Evolutionary conservation across 768 basidiomycete genomes (phyloP), one percentile per base, ranked within the genome.

Genomic region (Cystobasidium onofrii): DNA sequence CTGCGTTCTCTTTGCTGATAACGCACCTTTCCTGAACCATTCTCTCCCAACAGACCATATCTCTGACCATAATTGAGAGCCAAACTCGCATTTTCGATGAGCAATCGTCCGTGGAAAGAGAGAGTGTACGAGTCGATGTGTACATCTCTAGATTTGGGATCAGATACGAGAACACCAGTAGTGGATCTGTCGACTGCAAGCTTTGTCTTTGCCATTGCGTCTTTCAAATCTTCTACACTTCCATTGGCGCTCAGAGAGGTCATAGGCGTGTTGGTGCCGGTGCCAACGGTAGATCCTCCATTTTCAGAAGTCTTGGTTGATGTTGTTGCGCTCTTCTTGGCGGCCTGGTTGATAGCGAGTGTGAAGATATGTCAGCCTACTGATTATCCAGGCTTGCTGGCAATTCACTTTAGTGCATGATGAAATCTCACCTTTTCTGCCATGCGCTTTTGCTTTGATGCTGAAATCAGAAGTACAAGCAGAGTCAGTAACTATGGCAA

Each of bases 91-190:
- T 76, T 77, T 76, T 84, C 84, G 75, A 84, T 82, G 74, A 84
- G 77, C 33, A 95, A 84, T 61, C 96, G 86, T 27, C 96, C 96
- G 79, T 99, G 96, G 86, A 98, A 99, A 1, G 93, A 96, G 41
- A 99, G 86, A 0, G 94, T 96, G 81, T 88, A 99, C 27, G 88
- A 85, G 79, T 96, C 92, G 78, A 98, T 94, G 84, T 97, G 97
- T 86, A 99, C 89, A 84, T 99, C 96, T 70, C 96, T 89, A 63
- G 89, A 87, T 82, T 97, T 93, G 55, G 85, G 81, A 82, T 99
- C 96, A 18, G 93, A 96, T 55, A 92, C 88, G 31, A 98, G 85
- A 23, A 97, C 94, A 73, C 96, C 96, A 29, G 89, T 77, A 20
- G 82, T 83, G 52, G 76, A 92, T 90, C 95, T 87, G 79, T 98